These are phyloP conservation scores for Xylaria hypoxylon DNA, from an alignment of 2,329 filamentous ascomycete genomes.

Conservation along the genomic window DNA sequence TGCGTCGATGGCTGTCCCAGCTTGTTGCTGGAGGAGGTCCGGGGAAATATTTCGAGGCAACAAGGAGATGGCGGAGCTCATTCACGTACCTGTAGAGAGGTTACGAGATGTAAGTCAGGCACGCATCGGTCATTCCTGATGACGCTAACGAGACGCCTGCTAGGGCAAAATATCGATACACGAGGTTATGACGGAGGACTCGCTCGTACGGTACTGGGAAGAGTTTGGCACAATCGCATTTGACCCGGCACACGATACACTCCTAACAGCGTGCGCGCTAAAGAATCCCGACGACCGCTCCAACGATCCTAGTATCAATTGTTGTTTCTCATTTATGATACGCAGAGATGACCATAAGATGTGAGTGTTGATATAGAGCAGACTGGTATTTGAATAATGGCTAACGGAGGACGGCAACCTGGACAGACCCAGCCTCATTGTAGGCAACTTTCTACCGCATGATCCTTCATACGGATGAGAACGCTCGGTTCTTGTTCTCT, in stretches of 20 bases:
- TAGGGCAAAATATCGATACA: slow-evolving; percentile 95
- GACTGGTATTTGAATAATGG: background rate
- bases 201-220: slow-evolving; percentile 97
- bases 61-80: slow-evolving; percentile 97
- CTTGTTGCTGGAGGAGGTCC: slow-evolving; percentile 95
- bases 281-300: slow-evolving; percentile 81
- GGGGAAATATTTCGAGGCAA: slow-evolving; percentile 98
- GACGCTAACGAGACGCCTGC: slow-evolving; percentile 29
- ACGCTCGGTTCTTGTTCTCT: slow-evolving; percentile 35
- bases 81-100: slow-evolving; percentile 90
- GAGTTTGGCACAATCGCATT: slow-evolving; percentile 99
- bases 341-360: slow-evolving; percentile 95
- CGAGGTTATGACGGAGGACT: slow-evolving; percentile 95
- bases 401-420: slow-evolving; percentile 50
- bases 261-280: slow-evolving; percentile 91
- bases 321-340: slow-evolving; percentile 98
- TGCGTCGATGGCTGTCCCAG: slow-evolving; percentile 97
- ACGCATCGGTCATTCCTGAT: background rate
- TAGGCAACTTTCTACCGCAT: slow-evolving; percentile 96
- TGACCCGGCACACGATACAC: slow-evolving; percentile 91
- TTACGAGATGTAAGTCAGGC: slow-evolving; percentile 81
- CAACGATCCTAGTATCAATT: slow-evolving; percentile 81
- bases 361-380: slow-evolving; percentile 65
- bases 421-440: slow-evolving; percentile 86
- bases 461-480: slow-evolving; percentile 64